phyloP scores from a whole-genome alignment of 1,284 basidiomycete genomes.

The Mycena sp. region DNA sequence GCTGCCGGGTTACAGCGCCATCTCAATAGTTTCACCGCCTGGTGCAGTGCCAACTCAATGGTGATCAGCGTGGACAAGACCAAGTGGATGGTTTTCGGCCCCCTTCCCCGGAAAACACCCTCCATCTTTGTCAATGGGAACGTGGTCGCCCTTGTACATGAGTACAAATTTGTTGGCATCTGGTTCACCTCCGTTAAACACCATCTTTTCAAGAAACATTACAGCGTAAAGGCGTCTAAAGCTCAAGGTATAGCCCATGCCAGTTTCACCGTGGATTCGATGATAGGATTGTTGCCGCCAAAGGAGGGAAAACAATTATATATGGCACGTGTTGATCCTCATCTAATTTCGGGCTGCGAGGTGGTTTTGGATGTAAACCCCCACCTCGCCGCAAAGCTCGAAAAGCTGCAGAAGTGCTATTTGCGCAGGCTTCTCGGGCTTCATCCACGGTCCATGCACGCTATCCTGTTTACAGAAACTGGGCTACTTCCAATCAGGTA shows the following conservation, averaged over 20 bases:
- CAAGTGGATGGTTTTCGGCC: no score
- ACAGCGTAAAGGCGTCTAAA: background rate
- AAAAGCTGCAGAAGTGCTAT: constrained; percentile 26
- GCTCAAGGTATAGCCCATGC: constrained; percentile 26
- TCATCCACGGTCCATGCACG: constrained; percentile 23
- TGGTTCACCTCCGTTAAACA: constrained; percentile 15
- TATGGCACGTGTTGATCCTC: constrained; percentile 41
- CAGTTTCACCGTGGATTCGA: constrained; percentile 28
- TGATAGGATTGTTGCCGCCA: constrained; percentile 33
- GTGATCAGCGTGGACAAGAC: no score
- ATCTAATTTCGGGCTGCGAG: constrained; percentile 42
- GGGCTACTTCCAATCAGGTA: no score
- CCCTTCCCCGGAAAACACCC: background rate
- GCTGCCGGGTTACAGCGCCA: constrained; percentile 35
- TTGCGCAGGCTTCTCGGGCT: constrained; percentile 23
- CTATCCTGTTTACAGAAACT: constrained; percentile 37
- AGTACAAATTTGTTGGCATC: no score
- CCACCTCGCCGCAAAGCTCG: constrained; percentile 30
- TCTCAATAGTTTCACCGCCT: constrained; percentile 30
- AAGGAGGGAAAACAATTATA: constrained; percentile 33
- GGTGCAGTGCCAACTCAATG: constrained; percentile 35
- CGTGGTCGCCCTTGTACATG: constrained; percentile 33
- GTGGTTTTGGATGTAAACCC: constrained; percentile 22
- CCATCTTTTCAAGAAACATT: background rate
- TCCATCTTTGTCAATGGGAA: constrained; percentile 1